Evolutionary conservation across 345 rosid genomes (phyloP), one percentile per base, ranked within the genome.

Genomic region (Salix caprea): DNA sequence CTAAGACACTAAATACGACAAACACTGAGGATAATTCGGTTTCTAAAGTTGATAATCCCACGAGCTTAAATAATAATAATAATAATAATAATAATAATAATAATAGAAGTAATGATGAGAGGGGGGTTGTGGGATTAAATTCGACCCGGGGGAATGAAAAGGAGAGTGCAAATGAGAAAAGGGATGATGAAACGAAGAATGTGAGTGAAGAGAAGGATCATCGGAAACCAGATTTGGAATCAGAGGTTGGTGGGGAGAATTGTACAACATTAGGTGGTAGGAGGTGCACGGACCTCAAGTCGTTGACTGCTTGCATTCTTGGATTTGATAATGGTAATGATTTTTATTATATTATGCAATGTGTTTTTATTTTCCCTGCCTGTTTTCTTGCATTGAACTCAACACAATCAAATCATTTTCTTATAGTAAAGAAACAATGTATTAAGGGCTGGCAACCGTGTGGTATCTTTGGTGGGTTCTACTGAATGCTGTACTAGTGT

Each of bases 251-350:
- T 67, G 50, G 1, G 28, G 89, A 83, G 72, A 91, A 82, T 39
- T 94, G 97, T 82, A 74, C 67, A 15, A 74, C 65, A 18, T 91
- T 89, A 61, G 65, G 81, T 16, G 72, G 67, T 75, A 79, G 80
- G 34, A 36, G 67, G n/a, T 94, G 98, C 75, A 62, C 24, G 2
- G 85, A 82, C 72, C 74, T 7, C 58, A 70, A 67, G 12, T 70
- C 77, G 2, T 72, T 90, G 77, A 76, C 80, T 71, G 96, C 94
- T 36, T 94, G 98, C 85, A 79, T 90, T 80, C 82, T 77, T 79
- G 73, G 75, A 62, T 83, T 74, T 70, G 84, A 82, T 8, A 69
- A 60, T 54, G 97, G 94, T 92, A 89, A 76, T n/a, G 62, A 21
- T 28, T 68, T 28, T 46, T 74, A 19, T 37, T 67, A 26, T 15